Evolutionary conservation across 1,284 basidiomycete species (phyloP).

Genomic region (Erythrobasidium hasegawianum): DNA sequence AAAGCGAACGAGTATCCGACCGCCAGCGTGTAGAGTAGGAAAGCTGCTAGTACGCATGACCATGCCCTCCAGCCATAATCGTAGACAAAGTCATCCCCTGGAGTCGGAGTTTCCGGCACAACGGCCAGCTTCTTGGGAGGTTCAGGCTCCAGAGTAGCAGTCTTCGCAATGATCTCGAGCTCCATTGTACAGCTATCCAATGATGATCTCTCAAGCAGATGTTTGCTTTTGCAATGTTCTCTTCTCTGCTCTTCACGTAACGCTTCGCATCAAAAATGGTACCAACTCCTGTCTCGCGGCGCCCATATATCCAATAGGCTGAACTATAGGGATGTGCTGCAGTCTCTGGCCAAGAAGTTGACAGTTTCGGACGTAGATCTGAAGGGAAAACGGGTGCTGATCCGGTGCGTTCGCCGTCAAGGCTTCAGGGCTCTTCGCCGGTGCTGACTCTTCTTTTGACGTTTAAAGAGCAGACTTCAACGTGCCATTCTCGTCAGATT

Average conservation of each 20-base stretch:
- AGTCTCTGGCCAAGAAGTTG: conserved; percentile 91
- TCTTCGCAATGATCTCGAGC: too few relatives aligned
- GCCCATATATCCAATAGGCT: too few relatives aligned
- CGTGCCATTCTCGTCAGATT: conserved; percentile 76
- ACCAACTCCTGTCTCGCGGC: too few relatives aligned
- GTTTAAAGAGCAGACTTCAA: conserved; percentile 77
- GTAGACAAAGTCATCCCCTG: neutral
- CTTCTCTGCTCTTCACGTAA: too few relatives aligned
- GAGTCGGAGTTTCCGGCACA: too few relatives aligned
- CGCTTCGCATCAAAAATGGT: too few relatives aligned
- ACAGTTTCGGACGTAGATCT: conserved; percentile 88
- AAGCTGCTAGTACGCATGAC: neutral
- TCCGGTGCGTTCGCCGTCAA: conserved; percentile 57
- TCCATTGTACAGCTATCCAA: too few relatives aligned
- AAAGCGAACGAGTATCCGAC: conserved; percentile 10
- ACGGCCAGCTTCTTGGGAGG: too few relatives aligned
- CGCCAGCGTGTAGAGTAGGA: neutral
- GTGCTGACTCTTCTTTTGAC: neutral
- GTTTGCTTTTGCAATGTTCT: too few relatives aligned
- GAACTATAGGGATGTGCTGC: neutral
- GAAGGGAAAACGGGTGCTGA: conserved; percentile 85
- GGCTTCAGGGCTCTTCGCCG: neutral
- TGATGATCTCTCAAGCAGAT: too few relatives aligned
- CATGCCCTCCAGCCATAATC: conserved; percentile 3
- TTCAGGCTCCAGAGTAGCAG: too few relatives aligned